Base-by-base conservation (phyloP, 768 basidiomycete genomes). In the Mycena epipterygia region DNA sequence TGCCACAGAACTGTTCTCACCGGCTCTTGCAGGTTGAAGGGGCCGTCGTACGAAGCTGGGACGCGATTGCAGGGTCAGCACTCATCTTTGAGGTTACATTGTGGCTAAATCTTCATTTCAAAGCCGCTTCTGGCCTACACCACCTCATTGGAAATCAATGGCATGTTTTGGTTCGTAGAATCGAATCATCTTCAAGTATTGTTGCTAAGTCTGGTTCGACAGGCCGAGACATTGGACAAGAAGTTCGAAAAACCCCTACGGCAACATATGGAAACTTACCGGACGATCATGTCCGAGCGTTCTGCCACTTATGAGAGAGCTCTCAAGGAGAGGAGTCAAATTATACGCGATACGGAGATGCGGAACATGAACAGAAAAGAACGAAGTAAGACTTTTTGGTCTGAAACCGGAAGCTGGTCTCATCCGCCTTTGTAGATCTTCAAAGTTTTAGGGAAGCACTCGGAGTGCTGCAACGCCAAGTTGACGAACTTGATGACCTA, bases 61-160 rank as follows among this genome's bases (percentile, higher is more conserved):
- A 92, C 93, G 27, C 87, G 94, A 68, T 83, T 97, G 51, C 94
- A 95, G 76, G 72, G 72, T 68, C 37, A 19, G 46, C n/a, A 25
- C 8, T 21, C 17, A 62, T 66, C 53, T 48, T 61, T 42, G 17
- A 52, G 33, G 39, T 58, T 61, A 7, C 52, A 46, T 64, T 52
- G 64, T 53, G 53, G 46, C 63, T 73, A 39, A 70, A 46, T 55
- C 52, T 51, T 44, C 55, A 25, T 55, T 56, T 39, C 64, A 25
- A 19, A 73, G 95, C 94, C 32, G 91, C 94, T 30, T 91, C 93
- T 23, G 96, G 97, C 6, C 82, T 98, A 49, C 95, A 97, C 79
- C 94, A 97, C 79, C 88, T 98, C 73, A 91, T 97, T 74, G 91
- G 93, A 57, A 97, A 97, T 78, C 95, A 97, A 73, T 96, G 94